Conservation (phyloP, 2,329 filamentous ascomycete species). For the Blastomyces parvus region DNA sequence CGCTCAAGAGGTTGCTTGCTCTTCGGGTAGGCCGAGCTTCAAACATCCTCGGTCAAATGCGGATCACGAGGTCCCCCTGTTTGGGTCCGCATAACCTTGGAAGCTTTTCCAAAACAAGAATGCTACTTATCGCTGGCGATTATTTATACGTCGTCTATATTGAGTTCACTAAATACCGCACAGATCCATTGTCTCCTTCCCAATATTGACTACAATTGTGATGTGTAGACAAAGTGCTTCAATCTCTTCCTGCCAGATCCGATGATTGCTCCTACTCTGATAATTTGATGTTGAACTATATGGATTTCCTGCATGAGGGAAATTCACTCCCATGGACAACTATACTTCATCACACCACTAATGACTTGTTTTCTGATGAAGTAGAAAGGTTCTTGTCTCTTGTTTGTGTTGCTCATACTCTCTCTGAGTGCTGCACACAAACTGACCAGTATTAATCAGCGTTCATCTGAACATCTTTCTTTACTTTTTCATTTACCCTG, state of each 20-base stretch:
- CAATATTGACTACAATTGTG: neutral
- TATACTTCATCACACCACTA: neutral
- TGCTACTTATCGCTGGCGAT: no score
- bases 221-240: neutral
- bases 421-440: neutral
- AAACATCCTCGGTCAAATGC: slow-evolving; percentile 5
- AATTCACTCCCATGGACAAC: neutral
- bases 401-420: neutral
- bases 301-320: neutral
- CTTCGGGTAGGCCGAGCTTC: neutral
- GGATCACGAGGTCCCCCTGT: slow-evolving; percentile 2
- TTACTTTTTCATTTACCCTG: neutral
- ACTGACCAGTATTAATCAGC: neutral
- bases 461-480: neutral
- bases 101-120: neutral
- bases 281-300: neutral
- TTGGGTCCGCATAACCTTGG: no score
- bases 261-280: neutral
- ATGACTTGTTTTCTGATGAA: neutral
- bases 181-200: neutral
- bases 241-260: neutral
- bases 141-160: no score
- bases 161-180: neutral
- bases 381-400: neutral
- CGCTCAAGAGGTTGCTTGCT: neutral